Conservation (phyloP, 805 yeast genomes). For the Metschnikowia lunata region DNA sequence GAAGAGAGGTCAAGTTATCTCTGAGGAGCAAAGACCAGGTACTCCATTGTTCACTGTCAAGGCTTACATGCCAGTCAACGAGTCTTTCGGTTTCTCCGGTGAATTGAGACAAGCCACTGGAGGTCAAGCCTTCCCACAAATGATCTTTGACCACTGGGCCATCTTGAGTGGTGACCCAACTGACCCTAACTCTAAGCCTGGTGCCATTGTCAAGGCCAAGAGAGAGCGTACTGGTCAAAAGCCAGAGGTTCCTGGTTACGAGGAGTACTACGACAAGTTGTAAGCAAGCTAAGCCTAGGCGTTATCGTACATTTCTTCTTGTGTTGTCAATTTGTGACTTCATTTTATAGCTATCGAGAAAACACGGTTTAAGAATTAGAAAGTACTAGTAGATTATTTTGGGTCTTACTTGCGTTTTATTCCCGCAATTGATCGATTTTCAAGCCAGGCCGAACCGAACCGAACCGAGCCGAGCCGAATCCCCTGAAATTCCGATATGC, state of each 20-base stretch:
- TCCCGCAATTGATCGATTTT: too few relatives aligned
- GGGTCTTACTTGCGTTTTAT: too few relatives aligned
- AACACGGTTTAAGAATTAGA: conserved; percentile 9
- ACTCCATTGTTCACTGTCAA: conserved; percentile 99
- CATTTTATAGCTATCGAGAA: conserved; percentile 10
- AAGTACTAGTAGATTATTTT: background rate
- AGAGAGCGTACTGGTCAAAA: conserved; percentile 97
- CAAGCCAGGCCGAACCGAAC: too few relatives aligned
- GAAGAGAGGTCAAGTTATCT: conserved; percentile 99
- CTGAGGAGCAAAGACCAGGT: conserved; percentile 99
- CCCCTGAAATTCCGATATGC: too few relatives aligned
- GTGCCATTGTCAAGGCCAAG: conserved; percentile 52
- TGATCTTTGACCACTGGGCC: conserved; percentile 99
- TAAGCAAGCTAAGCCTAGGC: conserved; percentile 31
- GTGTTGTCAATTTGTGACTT: conserved; percentile 11
- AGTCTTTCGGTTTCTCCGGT: conserved; percentile 99
- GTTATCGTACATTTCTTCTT: conserved; percentile 13
- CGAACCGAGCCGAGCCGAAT: too few relatives aligned
- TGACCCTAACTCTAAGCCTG: conserved; percentile 69
- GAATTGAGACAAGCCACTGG: conserved; percentile 99
- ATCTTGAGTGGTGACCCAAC: conserved; percentile 87
- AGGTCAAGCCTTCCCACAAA: conserved; percentile 99
- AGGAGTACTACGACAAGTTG: conserved; percentile 95
- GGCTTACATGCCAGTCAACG: conserved; percentile 99
- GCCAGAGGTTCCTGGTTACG: conserved; percentile 98